These are phyloP conservation scores for Psilocybe tampanensis DNA, from an alignment of 768 basidiomycete genomes.

Conservation along the genomic window DNA sequence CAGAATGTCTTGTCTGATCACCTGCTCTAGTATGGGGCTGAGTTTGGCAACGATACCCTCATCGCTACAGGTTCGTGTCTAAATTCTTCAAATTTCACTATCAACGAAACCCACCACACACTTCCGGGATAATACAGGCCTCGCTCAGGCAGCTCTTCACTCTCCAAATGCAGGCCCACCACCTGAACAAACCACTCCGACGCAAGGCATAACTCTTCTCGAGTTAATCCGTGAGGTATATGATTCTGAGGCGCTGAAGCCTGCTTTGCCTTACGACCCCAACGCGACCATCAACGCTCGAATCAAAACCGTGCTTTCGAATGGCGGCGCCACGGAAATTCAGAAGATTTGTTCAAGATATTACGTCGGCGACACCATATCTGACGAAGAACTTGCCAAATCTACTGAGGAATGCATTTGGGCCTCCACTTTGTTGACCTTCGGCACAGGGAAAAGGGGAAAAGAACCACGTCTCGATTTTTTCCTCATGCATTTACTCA, in stretches of 20 bases:
- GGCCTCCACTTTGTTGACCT: slow-evolving; percentile 47
- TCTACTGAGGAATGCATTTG: slow-evolving; percentile 55
- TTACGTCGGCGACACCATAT: slow-evolving; percentile 33
- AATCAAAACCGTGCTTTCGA: slow-evolving; percentile 30
- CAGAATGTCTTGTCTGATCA: background rate
- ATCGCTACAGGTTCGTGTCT: slow-evolving; percentile 48
- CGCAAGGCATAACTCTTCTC: slow-evolving; percentile 42
- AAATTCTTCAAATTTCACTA: background rate
- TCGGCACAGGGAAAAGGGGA: slow-evolving; percentile 46
- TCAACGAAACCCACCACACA: background rate
- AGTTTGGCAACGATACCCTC: slow-evolving; percentile 53
- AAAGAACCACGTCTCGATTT: slow-evolving; percentile 55
- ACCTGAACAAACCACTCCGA: slow-evolving; percentile 22
- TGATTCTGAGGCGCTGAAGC: slow-evolving; percentile 48
- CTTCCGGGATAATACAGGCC: slow-evolving; percentile 33
- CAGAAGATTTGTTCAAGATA: slow-evolving; percentile 43
- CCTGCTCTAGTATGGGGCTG: slow-evolving; percentile 45
- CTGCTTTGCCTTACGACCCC: slow-evolving; percentile 55
- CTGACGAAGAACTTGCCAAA: slow-evolving; percentile 35
- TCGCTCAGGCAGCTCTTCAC: slow-evolving; percentile 54
- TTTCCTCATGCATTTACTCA: slow-evolving; percentile 64
- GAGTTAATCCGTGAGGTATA: slow-evolving; percentile 54
- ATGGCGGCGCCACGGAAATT: slow-evolving; percentile 47
- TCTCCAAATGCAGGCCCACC: slow-evolving; percentile 25
- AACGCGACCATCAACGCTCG: slow-evolving; percentile 41